Evolutionary conservation across 352 stramenopile species (phyloP), one percentile per base, ranked within the genome.

Genomic region (Elongisporangium prolatum): DNA sequence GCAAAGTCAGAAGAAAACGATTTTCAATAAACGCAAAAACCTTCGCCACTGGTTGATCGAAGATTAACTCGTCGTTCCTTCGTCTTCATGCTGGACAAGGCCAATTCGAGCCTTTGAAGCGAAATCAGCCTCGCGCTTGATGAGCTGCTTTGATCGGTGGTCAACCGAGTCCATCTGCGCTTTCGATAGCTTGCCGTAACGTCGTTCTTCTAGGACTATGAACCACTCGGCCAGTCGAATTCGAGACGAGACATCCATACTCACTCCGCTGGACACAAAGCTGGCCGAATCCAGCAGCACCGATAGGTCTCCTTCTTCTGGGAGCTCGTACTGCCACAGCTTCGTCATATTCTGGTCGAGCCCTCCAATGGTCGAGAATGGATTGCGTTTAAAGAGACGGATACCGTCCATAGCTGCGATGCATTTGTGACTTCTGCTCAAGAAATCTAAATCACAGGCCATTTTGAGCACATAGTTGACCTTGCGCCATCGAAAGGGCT

Each of bases 391-490:
- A 57, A 54, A 34, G 4, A 93, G 50, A 2, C 79, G 74, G 14
- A 84, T 53, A 5, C 79, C 80, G 52, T 84, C 80, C 68, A 93
- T 75, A 21, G 80, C 77, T 1, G 60, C 59, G 4, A 68, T 75
- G 16, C 72, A 71, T 1, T 83, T 47, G 20, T 81, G 76, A 50
- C 80, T 92, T 54, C 86, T 84, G 56, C 69, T 86, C n/a, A 91
- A 57, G 48, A 93, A 91, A 48, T 93, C 84, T 1, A 84, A 34
- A 50, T 93, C 84, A 48, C 68, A 73, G 7, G 68, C 68, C 77
- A 93, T 88, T 48, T 83, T 80, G 25, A 89, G 57, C 8, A 84
- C 52, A 52, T 93, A 93, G 51, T 93, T 93, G 14, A 72, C 25
- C 25, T 77, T 65, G 16, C 74, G 67, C 81, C 81, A 91, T 22